Conservation (phyloP, 352 stramenopile genomes). For the Pilasporangium apinafurcum region DNA sequence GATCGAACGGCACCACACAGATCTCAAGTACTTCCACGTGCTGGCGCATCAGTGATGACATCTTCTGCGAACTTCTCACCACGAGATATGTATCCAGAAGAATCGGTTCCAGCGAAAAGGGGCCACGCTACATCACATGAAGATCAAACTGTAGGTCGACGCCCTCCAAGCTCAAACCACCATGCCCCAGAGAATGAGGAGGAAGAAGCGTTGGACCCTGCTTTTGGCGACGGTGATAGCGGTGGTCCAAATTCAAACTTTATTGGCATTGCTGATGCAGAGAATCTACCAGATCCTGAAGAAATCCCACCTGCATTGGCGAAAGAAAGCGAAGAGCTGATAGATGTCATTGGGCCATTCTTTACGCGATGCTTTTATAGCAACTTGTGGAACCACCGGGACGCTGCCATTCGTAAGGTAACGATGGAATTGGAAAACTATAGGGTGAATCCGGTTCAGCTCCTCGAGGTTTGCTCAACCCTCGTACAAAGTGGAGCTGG, state of each 20-base stretch:
- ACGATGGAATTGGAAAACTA: conserved; percentile 66
- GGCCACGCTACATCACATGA: no score
- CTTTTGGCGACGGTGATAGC: conserved; percentile 5
- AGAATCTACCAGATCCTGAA: conserved; percentile 66
- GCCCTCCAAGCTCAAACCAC: no score
- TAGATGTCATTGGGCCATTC: conserved; percentile 66
- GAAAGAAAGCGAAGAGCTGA: conserved; percentile 76
- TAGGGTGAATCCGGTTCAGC: conserved; percentile 27
- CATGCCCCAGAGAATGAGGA: conserved; percentile 4
- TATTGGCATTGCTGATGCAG: conserved; percentile 54
- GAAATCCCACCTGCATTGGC: conserved; percentile 52
- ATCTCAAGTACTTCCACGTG: conserved; percentile 40
- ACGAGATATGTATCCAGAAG: conserved; percentile 60
- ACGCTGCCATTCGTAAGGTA: conserved; percentile 81
- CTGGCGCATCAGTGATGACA: conserved; percentile 16
- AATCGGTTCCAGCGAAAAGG: conserved; percentile 11
- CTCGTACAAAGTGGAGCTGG: conserved; percentile 66
- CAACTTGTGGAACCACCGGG: conserved; percentile 83
- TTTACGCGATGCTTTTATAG: conserved; percentile 82
- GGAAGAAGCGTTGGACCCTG: conserved; percentile 17
- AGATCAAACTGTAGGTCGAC: no score
- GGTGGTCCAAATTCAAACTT: conserved; percentile 43
- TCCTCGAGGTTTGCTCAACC: conserved; percentile 57
- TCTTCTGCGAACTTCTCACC: conserved; percentile 51
- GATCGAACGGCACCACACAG: no score